phyloP scores from a whole-genome alignment of 306 rosid genomes.

The Leucaena leucocephala region DNA sequence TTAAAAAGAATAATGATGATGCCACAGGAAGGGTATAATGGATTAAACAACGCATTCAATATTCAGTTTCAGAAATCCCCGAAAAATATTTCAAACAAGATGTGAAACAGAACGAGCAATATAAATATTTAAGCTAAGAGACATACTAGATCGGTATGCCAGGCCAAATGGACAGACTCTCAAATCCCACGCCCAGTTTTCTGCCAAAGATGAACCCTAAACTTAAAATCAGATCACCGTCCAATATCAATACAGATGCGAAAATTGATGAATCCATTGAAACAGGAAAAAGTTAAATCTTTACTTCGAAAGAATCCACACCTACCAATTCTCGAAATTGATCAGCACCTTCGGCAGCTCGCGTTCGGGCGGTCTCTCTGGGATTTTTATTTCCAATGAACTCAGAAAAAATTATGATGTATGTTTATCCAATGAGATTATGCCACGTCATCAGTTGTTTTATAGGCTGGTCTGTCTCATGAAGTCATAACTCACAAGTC shows the following conservation, averaged over 20 bases:
- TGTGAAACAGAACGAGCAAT: background rate
- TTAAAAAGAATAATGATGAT: background rate
- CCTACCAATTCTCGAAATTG: slow-evolving; percentile 16
- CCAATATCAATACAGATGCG: background rate
- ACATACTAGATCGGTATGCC: background rate
- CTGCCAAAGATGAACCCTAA: slow-evolving; percentile 38
- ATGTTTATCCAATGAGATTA: slow-evolving; percentile 34
- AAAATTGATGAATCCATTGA: background rate
- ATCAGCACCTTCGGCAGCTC: background rate
- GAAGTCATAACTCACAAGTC: no score
- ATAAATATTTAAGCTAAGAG: background rate
- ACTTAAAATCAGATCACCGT: slow-evolving; percentile 18
- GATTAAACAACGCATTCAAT: slow-evolving; percentile 1
- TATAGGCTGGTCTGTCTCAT: no score
- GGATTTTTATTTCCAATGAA: background rate
- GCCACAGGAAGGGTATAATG: background rate
- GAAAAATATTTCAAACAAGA: background rate
- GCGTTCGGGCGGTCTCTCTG: background rate
- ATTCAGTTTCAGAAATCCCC: slow-evolving; percentile 3
- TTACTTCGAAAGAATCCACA: background rate
- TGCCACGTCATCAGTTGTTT: slow-evolving; percentile 42
- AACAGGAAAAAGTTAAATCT: background rate
- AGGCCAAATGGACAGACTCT: background rate
- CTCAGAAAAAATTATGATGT: slow-evolving; percentile 42
- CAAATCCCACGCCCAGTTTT: background rate